Conservation (phyloP, 371 early-diverging fungal species). For the Choanephora cucurbitarum region DNA sequence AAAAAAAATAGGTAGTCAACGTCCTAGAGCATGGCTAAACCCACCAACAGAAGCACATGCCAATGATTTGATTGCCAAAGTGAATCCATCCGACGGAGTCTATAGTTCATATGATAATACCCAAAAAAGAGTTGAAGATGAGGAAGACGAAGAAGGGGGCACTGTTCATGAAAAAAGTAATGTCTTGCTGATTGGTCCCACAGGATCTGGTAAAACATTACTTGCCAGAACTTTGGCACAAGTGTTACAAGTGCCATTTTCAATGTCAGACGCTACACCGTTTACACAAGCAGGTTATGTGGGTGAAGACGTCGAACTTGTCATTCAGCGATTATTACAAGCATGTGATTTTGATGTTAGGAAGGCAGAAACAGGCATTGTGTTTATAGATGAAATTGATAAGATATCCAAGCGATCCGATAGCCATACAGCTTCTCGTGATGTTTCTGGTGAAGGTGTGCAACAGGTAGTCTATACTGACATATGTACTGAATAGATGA, state of each 20-base stretch:
- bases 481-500: too few species aligned
- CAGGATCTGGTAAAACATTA: conserved; percentile 84
- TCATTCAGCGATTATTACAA: conserved; percentile 85
- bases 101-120: not conserved
- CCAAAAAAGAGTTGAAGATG: not conserved
- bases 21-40: conserved; percentile 35
- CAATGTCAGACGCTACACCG: conserved; percentile 92
- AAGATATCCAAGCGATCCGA: conserved; percentile 84
- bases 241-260: conserved; percentile 87
- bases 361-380: conserved; percentile 86
- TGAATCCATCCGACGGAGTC: conserved; percentile 6
- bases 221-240: conserved; percentile 85
- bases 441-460: conserved; percentile 94
- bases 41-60: conserved; percentile 33
- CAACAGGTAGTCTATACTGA: conserved; percentile 62
- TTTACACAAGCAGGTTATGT: conserved; percentile 95
- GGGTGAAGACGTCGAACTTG: conserved; percentile 91
- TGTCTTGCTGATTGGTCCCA: conserved; percentile 84
- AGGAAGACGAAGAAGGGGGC: conserved; percentile 23
- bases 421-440: conserved; percentile 76
- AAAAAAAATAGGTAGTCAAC: conserved; percentile 25
- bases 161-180: conserved; percentile 87
- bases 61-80: conserved; percentile 8
- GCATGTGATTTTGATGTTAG: conserved; percentile 86
- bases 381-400: conserved; percentile 94